These are phyloP conservation scores for Suillus placidus DNA, from an alignment of 768 basidiomycete genomes.

Conservation along the genomic window DNA sequence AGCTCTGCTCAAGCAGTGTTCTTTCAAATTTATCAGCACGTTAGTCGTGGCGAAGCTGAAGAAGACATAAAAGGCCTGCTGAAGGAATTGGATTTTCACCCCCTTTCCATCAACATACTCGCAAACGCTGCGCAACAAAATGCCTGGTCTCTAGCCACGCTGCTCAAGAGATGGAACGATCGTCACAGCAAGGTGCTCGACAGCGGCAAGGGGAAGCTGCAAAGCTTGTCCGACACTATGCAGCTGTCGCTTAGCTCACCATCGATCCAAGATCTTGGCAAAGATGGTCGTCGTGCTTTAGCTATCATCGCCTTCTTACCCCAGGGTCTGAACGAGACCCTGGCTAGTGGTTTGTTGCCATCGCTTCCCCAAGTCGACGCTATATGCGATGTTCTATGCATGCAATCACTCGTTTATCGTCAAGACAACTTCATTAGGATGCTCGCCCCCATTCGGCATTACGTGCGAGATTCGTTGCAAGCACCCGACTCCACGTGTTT, in stretches of 20 bases:
- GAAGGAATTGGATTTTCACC: background rate
- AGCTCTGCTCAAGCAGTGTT: background rate
- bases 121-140: conserved; percentile 7
- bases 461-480: background rate
- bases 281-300: background rate
- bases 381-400: too few relatives aligned
- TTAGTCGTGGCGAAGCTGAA: background rate
- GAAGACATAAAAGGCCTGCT: background rate
- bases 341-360: background rate
- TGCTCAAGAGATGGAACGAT: conserved; percentile 1
- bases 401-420: too few relatives aligned
- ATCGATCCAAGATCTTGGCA: background rate
- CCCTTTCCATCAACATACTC: background rate
- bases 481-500: background rate
- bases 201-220: background rate
- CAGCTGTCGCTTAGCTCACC: background rate
- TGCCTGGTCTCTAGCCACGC: background rate
- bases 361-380: too few relatives aligned
- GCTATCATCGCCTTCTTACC: background rate
- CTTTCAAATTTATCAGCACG: background rate
- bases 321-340: conserved; percentile 1
- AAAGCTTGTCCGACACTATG: background rate
- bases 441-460: background rate
- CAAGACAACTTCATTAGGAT: background rate
- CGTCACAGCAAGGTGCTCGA: background rate